Base-by-base conservation (phyloP, 2,329 filamentous ascomycete genomes). In the Dactylellina drechsleri region DNA sequence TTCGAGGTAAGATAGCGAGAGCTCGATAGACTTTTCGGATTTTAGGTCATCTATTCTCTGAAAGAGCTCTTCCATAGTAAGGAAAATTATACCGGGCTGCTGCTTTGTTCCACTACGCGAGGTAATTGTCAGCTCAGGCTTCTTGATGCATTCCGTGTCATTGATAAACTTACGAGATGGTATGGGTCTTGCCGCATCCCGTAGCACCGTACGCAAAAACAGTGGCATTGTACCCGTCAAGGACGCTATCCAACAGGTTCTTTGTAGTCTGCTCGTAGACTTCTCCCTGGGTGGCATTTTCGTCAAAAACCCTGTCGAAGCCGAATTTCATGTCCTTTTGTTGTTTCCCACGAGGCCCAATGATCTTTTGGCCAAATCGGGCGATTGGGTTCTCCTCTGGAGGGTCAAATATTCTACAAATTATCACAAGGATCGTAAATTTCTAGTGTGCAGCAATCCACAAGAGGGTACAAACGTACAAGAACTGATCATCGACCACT, bases 61-160 rank as follows among this genome's bases (percentile, higher is more conserved):
- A 80, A 99, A 99, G 23, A 99, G 85, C 83, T 99, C 95, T 82
- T 98, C 94, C 93, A 99, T 99, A 0, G 95, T 98, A 79, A 99
- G 84, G 83, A 98, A 99, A 81, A 99, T 99, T 80, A 99, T 98
- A 68, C 95, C 95, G 0, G 95, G 95, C 80, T 96, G 91, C 81
- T 96, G 91, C 1, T 92, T 84, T 0, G 94, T 97, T 78, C 95
- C 95, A 2, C 90, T 92, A 20, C 4, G 53, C 36, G 41, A 28
- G 26, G 13, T 4, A 47, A 47, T 18, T 47, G 43, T 47, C 40
- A 28, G 58, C n/a, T 36, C 31, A 10, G 5, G 10, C 31, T 36
- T 36, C 31, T 10, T 7, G 31, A 5, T 36, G 31, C 31, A 36
- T 36, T 7, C 31, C 31, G 10, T 36, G 31, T 7, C 31, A 10